These are phyloP conservation scores for Vitis labrusca DNA, from an alignment of 164 flowering plant species.

Conservation along the genomic window DNA sequence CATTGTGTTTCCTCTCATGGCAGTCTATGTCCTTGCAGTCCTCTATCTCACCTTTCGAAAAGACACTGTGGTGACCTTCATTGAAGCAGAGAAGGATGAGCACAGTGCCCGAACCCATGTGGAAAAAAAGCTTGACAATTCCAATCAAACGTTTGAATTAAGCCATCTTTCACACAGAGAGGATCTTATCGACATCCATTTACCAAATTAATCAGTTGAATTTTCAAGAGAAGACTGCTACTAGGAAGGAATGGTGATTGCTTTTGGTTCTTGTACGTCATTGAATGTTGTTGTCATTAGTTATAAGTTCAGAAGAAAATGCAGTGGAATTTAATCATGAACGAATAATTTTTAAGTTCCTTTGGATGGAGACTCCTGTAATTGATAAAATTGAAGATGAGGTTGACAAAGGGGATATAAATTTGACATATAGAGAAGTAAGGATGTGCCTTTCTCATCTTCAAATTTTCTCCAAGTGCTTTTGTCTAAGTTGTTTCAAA, in stretches of 20 bases:
- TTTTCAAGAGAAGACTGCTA: neutral
- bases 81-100: constrained; percentile 39
- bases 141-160: neutral
- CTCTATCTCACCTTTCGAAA: constrained; percentile 72
- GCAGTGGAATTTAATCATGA: too few relatives aligned
- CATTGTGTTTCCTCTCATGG: constrained; percentile 81
- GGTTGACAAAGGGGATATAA: too few relatives aligned
- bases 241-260: neutral
- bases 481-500: too few relatives aligned
- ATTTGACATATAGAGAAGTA: too few relatives aligned
- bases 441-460: too few relatives aligned
- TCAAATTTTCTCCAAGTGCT: too few relatives aligned
- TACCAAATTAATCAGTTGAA: neutral
- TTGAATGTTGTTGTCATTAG: too few relatives aligned
- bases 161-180: neutral
- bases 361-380: too few relatives aligned
- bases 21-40: constrained; percentile 51
- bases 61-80: constrained; percentile 58
- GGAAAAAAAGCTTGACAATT: constrained; percentile 38
- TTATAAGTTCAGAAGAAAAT: too few relatives aligned
- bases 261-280: too few relatives aligned
- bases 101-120: constrained; percentile 29
- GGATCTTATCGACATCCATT: neutral
- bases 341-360: too few relatives aligned
- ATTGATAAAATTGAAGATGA: too few relatives aligned